Conservation (phyloP, 306 rosid species). For the Phaseolus lunatus region DNA sequence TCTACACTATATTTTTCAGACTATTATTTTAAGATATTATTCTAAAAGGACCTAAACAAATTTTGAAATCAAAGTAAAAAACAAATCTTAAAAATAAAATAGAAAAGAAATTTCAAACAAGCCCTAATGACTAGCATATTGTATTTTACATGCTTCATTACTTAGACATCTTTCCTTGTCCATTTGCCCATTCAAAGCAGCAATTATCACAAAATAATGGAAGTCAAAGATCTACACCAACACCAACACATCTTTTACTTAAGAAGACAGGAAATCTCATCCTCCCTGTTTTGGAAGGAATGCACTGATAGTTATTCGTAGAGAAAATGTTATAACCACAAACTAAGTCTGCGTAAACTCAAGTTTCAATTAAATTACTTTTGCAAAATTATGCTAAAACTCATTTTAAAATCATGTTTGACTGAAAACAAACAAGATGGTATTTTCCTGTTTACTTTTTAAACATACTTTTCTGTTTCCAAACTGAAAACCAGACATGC, state of each 20-base stretch:
- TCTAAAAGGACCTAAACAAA: neutral
- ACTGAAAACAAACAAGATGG: neutral
- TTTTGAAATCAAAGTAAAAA: neutral
- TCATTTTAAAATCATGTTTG: no score
- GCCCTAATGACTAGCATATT: neutral
- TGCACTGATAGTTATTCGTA: constrained; percentile 1
- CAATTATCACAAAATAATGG: no score
- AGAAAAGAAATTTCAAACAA: neutral
- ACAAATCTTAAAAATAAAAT: no score
- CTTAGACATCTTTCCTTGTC: no score
- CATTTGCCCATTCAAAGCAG: no score
- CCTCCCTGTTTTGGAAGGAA: constrained; percentile 37
- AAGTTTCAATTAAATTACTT: neutral
- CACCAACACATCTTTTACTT: no score
- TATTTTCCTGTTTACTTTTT: no score
- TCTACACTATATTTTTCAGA: neutral
- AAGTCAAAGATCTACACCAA: no score
- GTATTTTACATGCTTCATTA: neutral
- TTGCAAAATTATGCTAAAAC: no score
- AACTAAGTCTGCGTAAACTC: constrained; percentile 24
- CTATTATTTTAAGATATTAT: neutral
- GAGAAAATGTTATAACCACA: constrained; percentile 12
- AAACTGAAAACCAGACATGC: no score
- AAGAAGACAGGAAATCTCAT: constrained; percentile 16
- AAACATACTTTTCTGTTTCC: no score